Evolutionary conservation across 306 rosid genomes (phyloP), one percentile per base, ranked within the genome.

Genomic region (Alnus glutinosa): DNA sequence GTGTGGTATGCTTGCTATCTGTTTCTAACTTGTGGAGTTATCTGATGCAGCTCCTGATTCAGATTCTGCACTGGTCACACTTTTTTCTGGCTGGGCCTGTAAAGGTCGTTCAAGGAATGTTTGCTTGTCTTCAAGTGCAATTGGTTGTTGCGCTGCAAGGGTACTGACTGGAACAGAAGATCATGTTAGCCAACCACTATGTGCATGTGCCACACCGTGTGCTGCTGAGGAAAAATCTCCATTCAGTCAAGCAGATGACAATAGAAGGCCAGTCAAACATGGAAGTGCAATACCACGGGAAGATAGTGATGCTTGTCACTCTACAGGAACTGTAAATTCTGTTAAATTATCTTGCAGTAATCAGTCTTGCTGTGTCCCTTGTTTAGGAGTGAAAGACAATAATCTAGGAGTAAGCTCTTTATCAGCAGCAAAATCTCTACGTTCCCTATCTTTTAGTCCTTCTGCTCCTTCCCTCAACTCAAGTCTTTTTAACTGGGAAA

Each of bases 51-150:
- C 95, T 79, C 95, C 95, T 11, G 83, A 84, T 54, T 73, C 84
- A 54, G 95, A 90, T 89, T 80, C 80, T 39, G 95, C 95, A 76
- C 69, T 90, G 77, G 86, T 90, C 74, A 87, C 92, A 32, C 91
- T 90, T 50, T 90, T 90, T 64, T 87, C 89, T 79, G 95, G 95
- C 47, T 90, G 95, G 95, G 95, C 92, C 63, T 89, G 92, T 86
- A 90, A 89, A 83, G 88, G 86, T 51, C 88, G 90, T 76, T 85
- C 78, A 46, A 81, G 79, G 48, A 87, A 88, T 79, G 75, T 75
- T 77, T 83, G 90, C 86, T 70, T 85, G 83, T 81, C 90, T 75
- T 88, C 87, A 74, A 83, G 86, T 78, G 74, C 59, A 19, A 77
- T 63, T 71, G 88, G 92, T 81, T 76, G 83, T 66, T 84, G 88